Evolutionary conservation across 1,284 basidiomycete genomes (phyloP).

Genomic region (Omphalotus olearius): DNA sequence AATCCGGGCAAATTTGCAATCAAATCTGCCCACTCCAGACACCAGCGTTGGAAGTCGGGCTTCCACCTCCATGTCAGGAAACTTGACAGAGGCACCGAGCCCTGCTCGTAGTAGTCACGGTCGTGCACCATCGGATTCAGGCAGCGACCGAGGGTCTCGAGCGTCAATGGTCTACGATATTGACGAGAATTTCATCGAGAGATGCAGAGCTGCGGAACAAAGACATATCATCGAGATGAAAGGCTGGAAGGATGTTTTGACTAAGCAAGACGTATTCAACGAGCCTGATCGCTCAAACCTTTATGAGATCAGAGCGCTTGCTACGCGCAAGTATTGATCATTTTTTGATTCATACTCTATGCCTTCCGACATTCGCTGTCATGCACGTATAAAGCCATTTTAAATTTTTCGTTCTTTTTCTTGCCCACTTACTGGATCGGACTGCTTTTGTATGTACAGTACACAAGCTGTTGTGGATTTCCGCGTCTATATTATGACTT

Average conservation of each 20-base stretch:
- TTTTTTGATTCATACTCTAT: conserved; percentile 7
- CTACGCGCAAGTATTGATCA: conserved; percentile 69
- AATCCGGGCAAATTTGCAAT: conserved; percentile 62
- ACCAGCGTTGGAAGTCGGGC: conserved; percentile 29
- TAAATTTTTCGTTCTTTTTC: conserved; percentile 5
- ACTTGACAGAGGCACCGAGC: conserved; percentile 42
- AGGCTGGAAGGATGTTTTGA: conserved; percentile 62
- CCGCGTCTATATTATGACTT: conserved; percentile 1
- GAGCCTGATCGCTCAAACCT: conserved; percentile 58
- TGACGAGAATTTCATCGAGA: conserved; percentile 66
- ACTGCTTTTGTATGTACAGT: conserved; percentile 12
- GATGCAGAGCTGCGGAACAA: conserved; percentile 72
- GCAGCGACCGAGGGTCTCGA: conserved; percentile 70
- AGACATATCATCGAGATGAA: conserved; percentile 80
- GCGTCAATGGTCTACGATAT: conserved; percentile 72
- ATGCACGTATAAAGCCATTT: conserved; percentile 13
- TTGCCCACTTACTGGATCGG: neutral
- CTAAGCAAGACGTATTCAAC: conserved; percentile 38
- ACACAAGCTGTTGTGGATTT: conserved; percentile 8
- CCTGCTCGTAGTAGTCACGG: conserved; percentile 56
- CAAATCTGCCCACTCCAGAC: conserved; percentile 30
- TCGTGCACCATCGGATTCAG: conserved; percentile 65
- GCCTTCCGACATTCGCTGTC: conserved; percentile 2
- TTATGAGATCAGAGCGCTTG: conserved; percentile 76
- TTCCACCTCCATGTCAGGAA: conserved; percentile 31